Base-by-base conservation (phyloP, 2,329 filamentous ascomycete species). In the Didymella glomerata region DNA sequence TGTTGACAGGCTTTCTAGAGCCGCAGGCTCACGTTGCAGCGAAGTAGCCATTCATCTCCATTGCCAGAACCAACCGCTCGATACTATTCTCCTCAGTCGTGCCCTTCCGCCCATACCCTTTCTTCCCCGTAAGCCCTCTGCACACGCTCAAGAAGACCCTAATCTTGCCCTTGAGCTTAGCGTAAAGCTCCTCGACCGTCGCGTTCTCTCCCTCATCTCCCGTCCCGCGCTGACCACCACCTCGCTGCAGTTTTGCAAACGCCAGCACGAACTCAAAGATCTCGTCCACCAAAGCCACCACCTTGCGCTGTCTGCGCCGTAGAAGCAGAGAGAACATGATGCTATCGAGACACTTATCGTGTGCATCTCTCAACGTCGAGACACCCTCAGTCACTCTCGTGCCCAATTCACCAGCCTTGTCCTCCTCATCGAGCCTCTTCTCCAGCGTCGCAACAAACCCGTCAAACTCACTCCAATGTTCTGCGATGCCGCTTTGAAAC, bases 251-350 rank as follows among this genome's bases (percentile, higher is more conserved):
- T 66, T 65, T 79, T 64, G 42, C 79, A 70, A 95, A 95, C 13
- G 83, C 80, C 11, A 97, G 79, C n/a, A 96, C 84, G 0, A 86
- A 77, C 1, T 82, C 81, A 63, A 96, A 94, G 1, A 94, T 90
- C 18, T 90, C 89, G 61, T 96, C 90, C 0, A 97, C 79, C 0
- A 96, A 78, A 38, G 84, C 85, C 63, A 93, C 81, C 0, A 93
- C 86, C 1, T 91, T 88, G 58, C 87, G 83, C 73, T 96, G 92
- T 34, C 90, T 83, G 68, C 90, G 91, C 58, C 90, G 85, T 2
- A 96, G 79, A 14, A 97, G 83, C 0, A 95, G 79, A 0, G 87
- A 86, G 61, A 88, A 86, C 79, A 93, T 85, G 46, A 96, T 92
- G 49, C 87, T 83, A 71, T 96, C 90, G 2, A 97, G 82, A 8